Base-by-base conservation (phyloP, 805 yeast genomes). In the Metschnikowia chrysomelidarum region DNA sequence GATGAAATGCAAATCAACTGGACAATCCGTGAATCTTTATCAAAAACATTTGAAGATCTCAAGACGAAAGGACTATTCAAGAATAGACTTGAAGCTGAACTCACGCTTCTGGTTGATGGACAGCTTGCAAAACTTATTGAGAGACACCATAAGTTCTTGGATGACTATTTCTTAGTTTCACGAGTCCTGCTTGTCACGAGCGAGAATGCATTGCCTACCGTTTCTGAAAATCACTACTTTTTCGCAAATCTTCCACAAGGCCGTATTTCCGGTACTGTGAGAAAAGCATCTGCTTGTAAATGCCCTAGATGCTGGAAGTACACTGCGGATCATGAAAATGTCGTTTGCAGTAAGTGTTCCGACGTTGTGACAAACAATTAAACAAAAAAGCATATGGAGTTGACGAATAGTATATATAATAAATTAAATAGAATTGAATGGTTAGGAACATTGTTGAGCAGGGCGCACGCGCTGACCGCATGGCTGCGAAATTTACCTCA, bases 261-360 rank as follows among this genome's bases (percentile, higher is more conserved):
- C 4, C 37, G 46, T n/a, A 43, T 66, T 2, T 43, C 44, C 2
- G 44, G 69, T 2, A 43, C 56, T 2, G 71, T 82, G 2, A 59
- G 67, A 6, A 66, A 69, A 4, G 72, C 87, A 0, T 35, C 50
- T 0, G 52, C 64, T 2, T 61, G 62, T 34, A 88, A 88, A 51
- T 93, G 98, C 56, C 95, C 96, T 5, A 74, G 98, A 55, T 93
- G 98, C 61, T 93, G 98, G 98, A 86, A 86, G 51, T 79, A 62
- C 53, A 75, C 75, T 6, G 66, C 94, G 0, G 58, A 51, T 0
- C 48, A 43, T 0, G 78, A 71, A 22, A 76, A 76, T 8, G 57
- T 56, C 1, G 62, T 88, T 19, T 91, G 98, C 57, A 26, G 35
- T 1, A 73, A 93, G 47, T 91, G 98, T 62, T 58, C 60, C 9